A percentile compares a stretch with the other conserved stretches of the same genome.
Conservation (phyloP, 257 asterid genomes). For the Petunia secreta region DNA sequence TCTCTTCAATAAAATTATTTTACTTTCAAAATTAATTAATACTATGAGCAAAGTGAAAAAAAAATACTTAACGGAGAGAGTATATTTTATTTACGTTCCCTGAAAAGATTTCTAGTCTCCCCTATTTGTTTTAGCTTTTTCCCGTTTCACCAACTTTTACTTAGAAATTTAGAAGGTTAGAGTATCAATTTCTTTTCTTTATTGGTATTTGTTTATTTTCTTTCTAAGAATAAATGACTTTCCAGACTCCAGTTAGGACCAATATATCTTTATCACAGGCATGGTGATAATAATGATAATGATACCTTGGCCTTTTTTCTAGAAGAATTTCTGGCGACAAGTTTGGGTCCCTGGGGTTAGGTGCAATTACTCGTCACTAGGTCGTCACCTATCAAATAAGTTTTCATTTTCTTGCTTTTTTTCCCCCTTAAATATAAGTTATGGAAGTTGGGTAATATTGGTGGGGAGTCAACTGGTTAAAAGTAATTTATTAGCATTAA, state of each 20-base stretch:
- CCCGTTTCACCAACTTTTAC: conserved; percentile 10
- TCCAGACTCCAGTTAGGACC: neutral
- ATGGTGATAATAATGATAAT: too few relatives aligned
- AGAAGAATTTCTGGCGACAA: neutral
- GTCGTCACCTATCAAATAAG: neutral
- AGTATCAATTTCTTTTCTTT: neutral
- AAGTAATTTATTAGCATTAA: too few relatives aligned
- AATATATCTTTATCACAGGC: neutral
- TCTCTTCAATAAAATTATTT: too few relatives aligned
- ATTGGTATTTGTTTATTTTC: neutral
- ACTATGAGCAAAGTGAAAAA: too few relatives aligned
- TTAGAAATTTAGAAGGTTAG: neutral
- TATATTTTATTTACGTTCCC: neutral
- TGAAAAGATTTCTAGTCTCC: neutral
- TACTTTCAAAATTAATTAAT: too few relatives aligned
- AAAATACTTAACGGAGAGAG: too few relatives aligned
- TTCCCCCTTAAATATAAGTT: neutral
- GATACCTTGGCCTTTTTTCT: neutral
- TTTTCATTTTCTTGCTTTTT: neutral
- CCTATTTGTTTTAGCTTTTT: neutral
- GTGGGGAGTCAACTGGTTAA: neutral
- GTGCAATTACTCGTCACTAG: neutral
- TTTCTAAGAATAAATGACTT: neutral
- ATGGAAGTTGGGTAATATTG: neutral
- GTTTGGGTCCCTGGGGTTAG: neutral